phyloP scores from a whole-genome alignment of 129 eudicot genomes.

The carrot (Daucus carota) region DH1_v3.0 NC_030384.2:50400001-50400500 shows the following conservation, averaged over 20 bases:
- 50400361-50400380: slow-evolving; percentile 72
- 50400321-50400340: slow-evolving; percentile 53
- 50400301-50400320: not conserved
- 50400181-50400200: not conserved
- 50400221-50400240: not conserved
- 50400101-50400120: no score
- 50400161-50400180: slow-evolving; percentile 1
- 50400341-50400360: slow-evolving; percentile 76
- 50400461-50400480: slow-evolving; percentile 77
- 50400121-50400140: not conserved
- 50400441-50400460: slow-evolving; percentile 51
- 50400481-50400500: slow-evolving; percentile 40
- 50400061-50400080: not conserved
- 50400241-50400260: not conserved
- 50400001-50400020: not conserved
- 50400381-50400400: slow-evolving; percentile 90
- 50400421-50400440: slow-evolving; percentile 90
- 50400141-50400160: not conserved
- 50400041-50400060: not conserved
- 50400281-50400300: not conserved
- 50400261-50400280: not conserved
- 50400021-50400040: not conserved
- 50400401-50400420: slow-evolving; percentile 91
- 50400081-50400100: not conserved
- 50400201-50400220: not conserved